These are phyloP conservation scores for Coffea humblotiana DNA, from an alignment of 305 asterid genomes.

Conservation along the genomic window DNA sequence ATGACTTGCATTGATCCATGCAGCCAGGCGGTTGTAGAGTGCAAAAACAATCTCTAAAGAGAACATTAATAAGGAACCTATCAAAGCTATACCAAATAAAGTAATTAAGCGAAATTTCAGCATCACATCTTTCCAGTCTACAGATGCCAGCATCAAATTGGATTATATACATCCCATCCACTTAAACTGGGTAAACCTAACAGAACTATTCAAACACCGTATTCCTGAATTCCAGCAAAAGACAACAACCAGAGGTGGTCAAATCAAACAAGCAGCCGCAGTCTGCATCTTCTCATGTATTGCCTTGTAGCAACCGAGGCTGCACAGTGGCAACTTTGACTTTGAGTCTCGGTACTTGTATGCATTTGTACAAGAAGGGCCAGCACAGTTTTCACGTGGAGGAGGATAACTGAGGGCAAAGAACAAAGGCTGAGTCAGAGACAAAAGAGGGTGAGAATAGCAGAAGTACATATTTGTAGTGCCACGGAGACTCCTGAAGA, in stretches of 20 bases:
- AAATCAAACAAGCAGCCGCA: constrained; percentile 41
- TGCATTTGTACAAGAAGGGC: constrained; percentile 71
- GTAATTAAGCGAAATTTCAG: not conserved
- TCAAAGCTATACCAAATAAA: too few species aligned
- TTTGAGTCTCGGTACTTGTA: constrained; percentile 78
- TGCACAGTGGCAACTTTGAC: constrained; percentile 78
- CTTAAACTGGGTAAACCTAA: not conserved
- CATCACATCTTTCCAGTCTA: not conserved
- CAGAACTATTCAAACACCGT: not conserved
- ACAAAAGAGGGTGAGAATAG: not conserved
- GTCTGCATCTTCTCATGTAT: constrained; percentile 40
- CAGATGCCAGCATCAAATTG: constrained; percentile 3
- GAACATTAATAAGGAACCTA: not conserved
- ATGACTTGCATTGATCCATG: too few species aligned
- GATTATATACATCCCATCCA: not conserved
- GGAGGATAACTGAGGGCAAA: constrained; percentile 57
- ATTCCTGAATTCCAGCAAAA: not conserved
- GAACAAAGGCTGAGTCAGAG: not conserved
- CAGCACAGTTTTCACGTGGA: constrained; percentile 77
- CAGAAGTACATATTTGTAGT: not conserved
- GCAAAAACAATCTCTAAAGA: not conserved
- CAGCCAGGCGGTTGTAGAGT: not conserved
- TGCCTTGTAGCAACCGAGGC: constrained; percentile 80
- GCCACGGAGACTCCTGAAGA: not conserved
- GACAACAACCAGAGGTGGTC: not conserved